Evolutionary conservation across 305 asterid species (phyloP).

Genomic region (Solanum aculeatissimum): DNA sequence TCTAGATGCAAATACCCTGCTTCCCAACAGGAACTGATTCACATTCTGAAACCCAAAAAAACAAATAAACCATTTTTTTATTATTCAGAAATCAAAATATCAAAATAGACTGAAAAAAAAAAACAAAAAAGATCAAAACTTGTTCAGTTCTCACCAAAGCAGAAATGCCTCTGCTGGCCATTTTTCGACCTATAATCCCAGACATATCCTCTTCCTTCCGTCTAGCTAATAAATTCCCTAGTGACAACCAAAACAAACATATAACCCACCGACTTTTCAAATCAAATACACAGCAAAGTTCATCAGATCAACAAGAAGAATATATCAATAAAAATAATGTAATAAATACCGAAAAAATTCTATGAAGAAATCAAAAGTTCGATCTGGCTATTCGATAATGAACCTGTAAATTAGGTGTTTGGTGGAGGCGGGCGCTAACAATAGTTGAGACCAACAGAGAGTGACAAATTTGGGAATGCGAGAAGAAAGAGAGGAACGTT

Average conservation of each 20-base stretch:
- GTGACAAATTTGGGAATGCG: not conserved
- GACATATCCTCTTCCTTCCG: conserved; percentile 11
- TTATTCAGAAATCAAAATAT: not conserved
- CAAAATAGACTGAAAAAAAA: not conserved
- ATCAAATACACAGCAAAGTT: not conserved
- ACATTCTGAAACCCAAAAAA: not conserved
- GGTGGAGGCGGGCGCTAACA: not conserved
- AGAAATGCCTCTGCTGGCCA: conserved; percentile 7
- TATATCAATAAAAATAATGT: not conserved
- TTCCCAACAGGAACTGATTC: conserved; percentile 8
- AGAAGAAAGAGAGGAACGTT: not conserved
- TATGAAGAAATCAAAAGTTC: not conserved
- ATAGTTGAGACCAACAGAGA: not conserved
- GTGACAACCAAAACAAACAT: not conserved
- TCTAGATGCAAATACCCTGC: conserved; percentile 21
- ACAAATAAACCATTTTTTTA: not conserved
- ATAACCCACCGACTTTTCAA: not conserved
- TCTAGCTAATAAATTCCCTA: not conserved
- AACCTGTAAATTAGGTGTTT: not conserved
- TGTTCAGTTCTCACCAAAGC: conserved; percentile 6
- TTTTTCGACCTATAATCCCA: conserved; percentile 12
- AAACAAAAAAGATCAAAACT: not conserved
- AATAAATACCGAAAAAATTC: not conserved
- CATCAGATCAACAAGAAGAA: not conserved
- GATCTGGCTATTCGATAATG: not conserved